phyloP scores from a whole-genome alignment of 106 monocot genomes.

The Gastrodia elata region DNA sequence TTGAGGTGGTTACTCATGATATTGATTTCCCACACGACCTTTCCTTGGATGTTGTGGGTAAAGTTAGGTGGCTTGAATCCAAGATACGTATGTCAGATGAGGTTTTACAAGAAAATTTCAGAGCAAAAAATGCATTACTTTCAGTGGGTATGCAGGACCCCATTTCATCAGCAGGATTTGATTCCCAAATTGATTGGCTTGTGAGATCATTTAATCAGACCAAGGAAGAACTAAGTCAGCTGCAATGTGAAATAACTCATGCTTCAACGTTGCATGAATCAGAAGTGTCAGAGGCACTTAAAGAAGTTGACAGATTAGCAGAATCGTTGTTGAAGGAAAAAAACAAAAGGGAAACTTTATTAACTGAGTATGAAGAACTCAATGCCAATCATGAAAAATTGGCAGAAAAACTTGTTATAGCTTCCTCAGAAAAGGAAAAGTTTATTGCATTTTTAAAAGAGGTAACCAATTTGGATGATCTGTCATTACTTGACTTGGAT shows the following conservation, averaged over 20 bases:
- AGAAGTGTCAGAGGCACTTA: constrained; percentile 27
- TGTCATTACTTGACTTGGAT: constrained; percentile 19
- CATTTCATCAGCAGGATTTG: constrained; percentile 32
- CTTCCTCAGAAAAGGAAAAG: constrained; percentile 39
- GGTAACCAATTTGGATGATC: constrained; percentile 27
- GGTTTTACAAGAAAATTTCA: constrained; percentile 18
- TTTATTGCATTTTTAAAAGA: constrained; percentile 36
- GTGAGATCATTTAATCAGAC: constrained; percentile 18
- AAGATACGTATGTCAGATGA: constrained; percentile 31
- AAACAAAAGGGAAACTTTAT: constrained; percentile 21
- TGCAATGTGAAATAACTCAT: constrained; percentile 5
- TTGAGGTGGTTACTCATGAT: constrained; percentile 40
- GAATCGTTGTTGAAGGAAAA: constrained; percentile 27
- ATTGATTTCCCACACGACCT: constrained; percentile 28
- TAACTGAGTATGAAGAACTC: constrained; percentile 32
- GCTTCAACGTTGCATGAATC: constrained; percentile 25
- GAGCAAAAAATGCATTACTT: constrained; percentile 34
- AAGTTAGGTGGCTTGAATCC: constrained; percentile 53
- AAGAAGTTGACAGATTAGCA: constrained; percentile 27
- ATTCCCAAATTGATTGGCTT: constrained; percentile 38
- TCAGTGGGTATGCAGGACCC: constrained; percentile 40
- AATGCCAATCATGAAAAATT: constrained; percentile 19
- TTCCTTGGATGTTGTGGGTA: constrained; percentile 38
- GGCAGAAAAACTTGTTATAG: constrained; percentile 27
- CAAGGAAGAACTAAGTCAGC: constrained; percentile 28